Evolutionary conservation across 306 rosid genomes (phyloP).

Genomic region (Vigna reflexopilosa): DNA sequence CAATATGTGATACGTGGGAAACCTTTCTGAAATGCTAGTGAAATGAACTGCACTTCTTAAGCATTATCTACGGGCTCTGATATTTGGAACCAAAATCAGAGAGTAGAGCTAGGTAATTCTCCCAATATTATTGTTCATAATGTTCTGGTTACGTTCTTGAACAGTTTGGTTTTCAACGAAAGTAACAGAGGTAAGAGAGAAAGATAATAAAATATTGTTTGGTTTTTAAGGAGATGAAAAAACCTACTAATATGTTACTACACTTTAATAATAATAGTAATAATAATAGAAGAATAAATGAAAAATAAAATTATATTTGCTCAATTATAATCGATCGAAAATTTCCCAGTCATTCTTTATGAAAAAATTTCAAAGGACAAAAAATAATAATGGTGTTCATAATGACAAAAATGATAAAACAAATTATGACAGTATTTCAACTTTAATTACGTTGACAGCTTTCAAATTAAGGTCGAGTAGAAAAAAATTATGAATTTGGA

Average conservation of each 20-base stretch:
- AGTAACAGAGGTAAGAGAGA: neutral
- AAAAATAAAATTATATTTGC: neutral
- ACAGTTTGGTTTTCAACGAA: neutral
- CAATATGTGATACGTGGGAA: constrained; percentile 28
- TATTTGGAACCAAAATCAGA: neutral
- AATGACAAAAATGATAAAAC: no score
- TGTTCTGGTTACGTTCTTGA: neutral
- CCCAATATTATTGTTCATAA: neutral
- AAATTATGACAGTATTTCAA: no score
- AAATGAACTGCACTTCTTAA: constrained; percentile 25
- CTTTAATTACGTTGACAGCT: no score
- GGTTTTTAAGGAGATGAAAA: neutral
- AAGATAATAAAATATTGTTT: neutral
- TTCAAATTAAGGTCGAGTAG: no score
- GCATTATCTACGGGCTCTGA: neutral
- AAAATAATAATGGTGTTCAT: no score
- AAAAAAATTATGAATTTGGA: no score
- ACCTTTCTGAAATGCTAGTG: constrained; percentile 40
- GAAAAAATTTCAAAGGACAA: no score
- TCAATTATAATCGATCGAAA: no score
- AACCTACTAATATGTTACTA: neutral
- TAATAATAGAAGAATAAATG: neutral
- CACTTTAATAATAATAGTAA: neutral
- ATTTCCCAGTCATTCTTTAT: no score
- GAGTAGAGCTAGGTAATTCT: neutral